A percentile compares a stretch with the other conserved stretches of the same genome.
These are phyloP conservation scores for Diplogelasinospora grovesii DNA, from an alignment of 495 filamentous ascomycete species.

Conservation along the genomic window DNA sequence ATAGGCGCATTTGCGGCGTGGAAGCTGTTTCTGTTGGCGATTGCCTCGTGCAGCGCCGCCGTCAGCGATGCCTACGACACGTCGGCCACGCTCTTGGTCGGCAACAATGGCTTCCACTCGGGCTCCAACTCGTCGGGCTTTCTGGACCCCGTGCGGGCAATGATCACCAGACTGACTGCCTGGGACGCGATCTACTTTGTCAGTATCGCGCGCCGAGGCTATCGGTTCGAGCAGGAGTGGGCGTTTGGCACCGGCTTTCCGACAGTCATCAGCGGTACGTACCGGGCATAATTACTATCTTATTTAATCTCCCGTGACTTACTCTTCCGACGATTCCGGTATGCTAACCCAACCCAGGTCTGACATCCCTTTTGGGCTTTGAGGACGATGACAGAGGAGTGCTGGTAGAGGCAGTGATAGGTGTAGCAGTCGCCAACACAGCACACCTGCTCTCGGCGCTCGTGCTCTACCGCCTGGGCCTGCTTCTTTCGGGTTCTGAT, in stretches of 20 bases:
- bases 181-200: slow-evolving; percentile 94
- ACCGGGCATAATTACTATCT: too few relatives aligned
- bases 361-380: too few relatives aligned
- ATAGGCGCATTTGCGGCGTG: slow-evolving; percentile 46
- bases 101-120: too few relatives aligned
- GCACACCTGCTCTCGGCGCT: slow-evolving; percentile 72
- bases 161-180: slow-evolving; percentile 56
- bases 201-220: slow-evolving; percentile 59
- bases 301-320: neutral
- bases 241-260: slow-evolving; percentile 75
- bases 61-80: slow-evolving; percentile 85
- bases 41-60: slow-evolving; percentile 49
- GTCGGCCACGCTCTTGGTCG: slow-evolving; percentile 54
- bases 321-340: slow-evolving; percentile 1
- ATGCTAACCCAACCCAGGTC: slow-evolving; percentile 5
- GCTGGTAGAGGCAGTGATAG: slow-evolving; percentile 37
- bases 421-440: slow-evolving; percentile 57
- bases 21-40: slow-evolving; percentile 65
- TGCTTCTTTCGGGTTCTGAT: slow-evolving; percentile 33
- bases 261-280: slow-evolving; percentile 41
- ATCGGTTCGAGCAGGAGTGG: slow-evolving; percentile 93
- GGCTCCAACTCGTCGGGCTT: too few relatives aligned
- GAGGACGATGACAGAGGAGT: slow-evolving; percentile 1
- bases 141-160: slow-evolving; percentile 7
- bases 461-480: slow-evolving; percentile 56